These are phyloP conservation scores for Tardiomyces blankii DNA, from an alignment of 1,139 yeast genomes.

Conservation along the genomic window DNA sequence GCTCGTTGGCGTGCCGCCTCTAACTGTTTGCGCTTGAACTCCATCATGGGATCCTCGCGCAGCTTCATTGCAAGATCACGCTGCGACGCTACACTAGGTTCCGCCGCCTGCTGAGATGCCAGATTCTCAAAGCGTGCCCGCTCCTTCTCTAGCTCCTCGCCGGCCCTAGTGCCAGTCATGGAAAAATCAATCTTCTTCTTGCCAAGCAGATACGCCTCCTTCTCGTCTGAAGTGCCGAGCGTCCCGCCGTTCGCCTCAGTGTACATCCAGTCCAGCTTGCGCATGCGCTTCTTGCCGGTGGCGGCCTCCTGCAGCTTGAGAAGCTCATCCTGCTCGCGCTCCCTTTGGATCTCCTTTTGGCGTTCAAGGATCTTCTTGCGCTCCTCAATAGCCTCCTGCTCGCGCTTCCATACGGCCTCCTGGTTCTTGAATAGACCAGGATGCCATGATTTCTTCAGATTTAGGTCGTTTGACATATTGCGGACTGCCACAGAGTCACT, in stretches of 20 bases:
- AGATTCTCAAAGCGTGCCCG: background rate
- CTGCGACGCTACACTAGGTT: background rate
- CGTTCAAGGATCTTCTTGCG: constrained; percentile 54
- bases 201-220: constrained; percentile 42
- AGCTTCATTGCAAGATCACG: constrained; percentile 17
- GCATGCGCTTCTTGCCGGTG: constrained; percentile 36
- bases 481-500: no score
- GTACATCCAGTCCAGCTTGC: constrained; percentile 80
- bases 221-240: constrained; percentile 11
- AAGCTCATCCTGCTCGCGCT: constrained; percentile 52
- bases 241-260: constrained; percentile 31
- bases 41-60: constrained; percentile 47
- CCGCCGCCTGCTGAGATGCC: constrained; percentile 9
- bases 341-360: constrained; percentile 52
- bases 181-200: constrained; percentile 24
- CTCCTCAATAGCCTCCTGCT: constrained; percentile 68
- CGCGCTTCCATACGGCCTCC: constrained; percentile 74
- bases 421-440: constrained; percentile 82
- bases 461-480: constrained; percentile 63
- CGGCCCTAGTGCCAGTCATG: constrained; percentile 7
- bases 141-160: constrained; percentile 11
- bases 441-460: constrained; percentile 91
- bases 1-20: constrained; percentile 9
- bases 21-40: constrained; percentile 34
- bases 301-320: constrained; percentile 39